Percentiles rank a stretch among this genome's conserved stretches.
Evolutionary conservation across 768 basidiomycete genomes (phyloP).

Genomic region (Cantharellus cinnabarinus): DNA sequence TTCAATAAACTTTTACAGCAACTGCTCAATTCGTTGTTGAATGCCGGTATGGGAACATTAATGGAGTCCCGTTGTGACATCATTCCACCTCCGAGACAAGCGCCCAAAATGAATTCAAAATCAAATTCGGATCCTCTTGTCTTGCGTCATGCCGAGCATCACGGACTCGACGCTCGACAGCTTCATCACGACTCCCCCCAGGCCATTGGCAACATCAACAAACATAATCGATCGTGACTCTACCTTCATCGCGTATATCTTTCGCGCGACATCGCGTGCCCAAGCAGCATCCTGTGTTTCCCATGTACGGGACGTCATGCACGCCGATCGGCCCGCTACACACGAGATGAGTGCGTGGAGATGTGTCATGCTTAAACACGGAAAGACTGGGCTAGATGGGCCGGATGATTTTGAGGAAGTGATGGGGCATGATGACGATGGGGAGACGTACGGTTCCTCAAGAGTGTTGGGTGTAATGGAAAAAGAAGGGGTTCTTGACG

Average conservation of each 20-base stretch:
- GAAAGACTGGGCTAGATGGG: constrained; percentile 42
- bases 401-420: constrained; percentile 57
- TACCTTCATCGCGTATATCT: background rate
- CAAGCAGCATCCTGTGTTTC: background rate
- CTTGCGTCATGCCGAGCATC: too few relatives aligned
- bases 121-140: too few relatives aligned
- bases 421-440: constrained; percentile 51
- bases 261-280: background rate
- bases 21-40: too few relatives aligned
- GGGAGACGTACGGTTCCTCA: constrained; percentile 50
- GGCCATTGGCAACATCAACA: background rate
- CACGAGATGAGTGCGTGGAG: constrained; percentile 68
- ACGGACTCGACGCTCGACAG: background rate
- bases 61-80: too few relatives aligned
- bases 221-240: background rate
- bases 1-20: too few relatives aligned
- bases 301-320: constrained; percentile 36
- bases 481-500: constrained; percentile 49
- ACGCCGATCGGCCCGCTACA: constrained; percentile 35
- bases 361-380: constrained; percentile 48
- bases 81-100: too few relatives aligned
- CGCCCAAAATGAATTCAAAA: too few relatives aligned
- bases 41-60: too few relatives aligned
- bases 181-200: background rate
- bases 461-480: constrained; percentile 48